Conservation (phyloP, 305 asterid genomes). For the Lippia alba region DNA sequence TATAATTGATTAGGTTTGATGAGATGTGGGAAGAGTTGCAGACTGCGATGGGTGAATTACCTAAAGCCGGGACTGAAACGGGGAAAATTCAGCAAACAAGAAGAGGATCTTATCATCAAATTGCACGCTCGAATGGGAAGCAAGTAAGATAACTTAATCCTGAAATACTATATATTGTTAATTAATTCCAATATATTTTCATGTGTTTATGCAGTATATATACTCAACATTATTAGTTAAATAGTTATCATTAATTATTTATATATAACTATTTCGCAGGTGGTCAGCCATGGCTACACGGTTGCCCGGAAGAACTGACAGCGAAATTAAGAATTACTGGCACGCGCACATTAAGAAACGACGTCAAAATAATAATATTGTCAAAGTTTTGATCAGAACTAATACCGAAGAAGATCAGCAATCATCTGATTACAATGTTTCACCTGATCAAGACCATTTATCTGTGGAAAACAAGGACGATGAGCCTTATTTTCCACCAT, state of each 20-base stretch:
- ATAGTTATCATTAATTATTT: neutral
- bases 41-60: conserved; percentile 58
- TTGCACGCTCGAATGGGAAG: conserved; percentile 46
- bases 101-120: conserved; percentile 43
- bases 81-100: conserved; percentile 44
- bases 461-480: neutral
- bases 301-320: conserved; percentile 57
- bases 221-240: too few relatives aligned
- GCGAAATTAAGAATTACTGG: conserved; percentile 63
- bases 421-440: too few relatives aligned
- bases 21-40: conserved; percentile 60
- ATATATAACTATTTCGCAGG: conserved; percentile 31
- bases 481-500: neutral
- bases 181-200: too few relatives aligned
- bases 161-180: too few relatives aligned
- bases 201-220: too few relatives aligned
- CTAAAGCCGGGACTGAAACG: conserved; percentile 49
- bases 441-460: too few relatives aligned
- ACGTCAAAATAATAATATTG: conserved; percentile 21
- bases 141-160: conserved; percentile 24
- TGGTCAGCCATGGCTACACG: conserved; percentile 58
- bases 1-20: conserved; percentile 40
- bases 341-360: conserved; percentile 52
- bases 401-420: too few relatives aligned
- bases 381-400: too few relatives aligned